Base-by-base conservation (phyloP, 1,139 yeast species). In the Kurtzmaniella quercitrusa region DNA sequence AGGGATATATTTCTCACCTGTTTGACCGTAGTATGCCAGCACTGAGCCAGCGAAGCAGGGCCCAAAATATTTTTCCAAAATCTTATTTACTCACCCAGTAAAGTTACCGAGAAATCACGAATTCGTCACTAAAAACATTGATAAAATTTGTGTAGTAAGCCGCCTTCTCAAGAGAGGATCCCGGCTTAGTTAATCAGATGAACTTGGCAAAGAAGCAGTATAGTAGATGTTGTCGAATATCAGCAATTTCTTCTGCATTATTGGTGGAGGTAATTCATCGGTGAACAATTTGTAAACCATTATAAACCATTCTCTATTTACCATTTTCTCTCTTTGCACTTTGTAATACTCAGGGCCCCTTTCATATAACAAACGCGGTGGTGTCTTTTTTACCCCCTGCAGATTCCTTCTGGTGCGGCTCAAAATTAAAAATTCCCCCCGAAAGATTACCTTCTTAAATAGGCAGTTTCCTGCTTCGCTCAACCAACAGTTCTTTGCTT, bases 401-500 rank as follows among this genome's bases (percentile, higher is more conserved):
- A 31, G 36, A 14, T 31, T 31, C 16, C 36, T 16, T 31, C 18
- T n/a, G 31, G 31, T 27, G 31, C 31, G 31, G 31, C 31, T 27
- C 14, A 39, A 39, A 18, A 31, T 27, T 6, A 39, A 29, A 38
- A 5, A 25, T 17, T 9, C 7, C 25, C 25, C 25, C 19, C 15
- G n/a, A 25, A 19, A 37, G 37, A 41, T 37, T 36, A 37, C 37
- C 36, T 37, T 21, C 45, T 39, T 17, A 34, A 43, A 29, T 43
- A 43, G 46, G 43, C 41, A 43, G 40, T 36, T 36, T 38, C 18
- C 41, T 40, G 33, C 27, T 21, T 17, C 7, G 14, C 11, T 6
- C 36, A 14, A 14, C 18, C 14, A 27, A 10, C 31, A 31, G 14
- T 31, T 31, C 36, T 31, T n/a, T 31, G 12, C 36, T 19, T 21